Percentiles rank a stretch among this genome's conserved stretches.
phyloP scores from a whole-genome alignment of 345 rosid species.

The Turnera subulata region DNA sequence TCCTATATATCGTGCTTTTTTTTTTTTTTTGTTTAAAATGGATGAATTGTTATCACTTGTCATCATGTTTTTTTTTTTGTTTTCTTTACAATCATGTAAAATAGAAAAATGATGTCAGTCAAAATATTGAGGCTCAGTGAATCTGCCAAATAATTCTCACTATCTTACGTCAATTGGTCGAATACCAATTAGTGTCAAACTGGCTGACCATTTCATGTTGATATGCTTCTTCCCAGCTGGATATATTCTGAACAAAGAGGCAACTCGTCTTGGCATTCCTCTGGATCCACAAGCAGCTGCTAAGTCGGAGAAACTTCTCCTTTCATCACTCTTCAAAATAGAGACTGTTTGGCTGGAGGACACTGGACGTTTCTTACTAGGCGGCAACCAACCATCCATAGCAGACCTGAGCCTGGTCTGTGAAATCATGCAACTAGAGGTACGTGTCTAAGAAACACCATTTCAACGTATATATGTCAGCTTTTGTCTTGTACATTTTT shows the following conservation, averaged over 20 bases:
- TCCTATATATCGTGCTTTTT: neutral
- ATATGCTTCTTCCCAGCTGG: slow-evolving; percentile 39
- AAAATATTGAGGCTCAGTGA: too few species aligned
- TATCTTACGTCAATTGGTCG: too few species aligned
- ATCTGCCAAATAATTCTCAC: too few species aligned
- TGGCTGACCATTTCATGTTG: too few species aligned
- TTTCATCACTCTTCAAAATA: slow-evolving; percentile 44
- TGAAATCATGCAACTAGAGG: slow-evolving; percentile 77
- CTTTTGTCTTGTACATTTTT: too few species aligned
- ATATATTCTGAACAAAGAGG: slow-evolving; percentile 43
- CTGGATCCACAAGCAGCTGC: slow-evolving; percentile 60
- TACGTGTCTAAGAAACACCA: slow-evolving; percentile 8
- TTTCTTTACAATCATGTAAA: too few species aligned
- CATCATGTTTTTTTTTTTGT: too few species aligned
- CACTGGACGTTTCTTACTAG: slow-evolving; percentile 59
- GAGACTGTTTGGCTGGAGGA: slow-evolving; percentile 80
- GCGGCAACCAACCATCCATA: slow-evolving; percentile 68
- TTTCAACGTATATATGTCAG: too few species aligned
- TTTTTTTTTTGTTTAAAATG: too few species aligned
- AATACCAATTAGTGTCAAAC: too few species aligned
- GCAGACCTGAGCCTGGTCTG: slow-evolving; percentile 88
- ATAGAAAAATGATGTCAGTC: too few species aligned
- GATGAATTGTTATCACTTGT: too few species aligned
- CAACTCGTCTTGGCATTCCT: slow-evolving; percentile 49
- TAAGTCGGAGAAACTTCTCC: slow-evolving; percentile 49